phyloP scores from a whole-genome alignment of 2,329 filamentous ascomycete genomes.

The Xylariaceae sp. region DNA sequence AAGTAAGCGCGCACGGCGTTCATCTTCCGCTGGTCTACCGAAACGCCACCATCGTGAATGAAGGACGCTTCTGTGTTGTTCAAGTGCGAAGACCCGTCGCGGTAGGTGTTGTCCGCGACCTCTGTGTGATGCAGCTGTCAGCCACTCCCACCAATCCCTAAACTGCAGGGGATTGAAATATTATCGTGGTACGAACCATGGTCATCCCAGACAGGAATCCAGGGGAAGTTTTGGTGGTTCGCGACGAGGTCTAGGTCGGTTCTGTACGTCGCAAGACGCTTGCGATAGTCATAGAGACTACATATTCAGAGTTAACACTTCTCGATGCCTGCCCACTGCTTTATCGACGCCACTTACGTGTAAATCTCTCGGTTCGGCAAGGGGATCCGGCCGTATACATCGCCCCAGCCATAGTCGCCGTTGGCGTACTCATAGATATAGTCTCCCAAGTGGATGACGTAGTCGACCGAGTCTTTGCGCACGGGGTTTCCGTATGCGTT shows the following conservation, averaged over 20 bases:
- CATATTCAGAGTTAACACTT: too few species aligned
- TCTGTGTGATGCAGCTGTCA: constrained; percentile 34
- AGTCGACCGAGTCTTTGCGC: constrained; percentile 55
- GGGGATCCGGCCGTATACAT: constrained; percentile 46
- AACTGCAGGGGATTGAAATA: too few species aligned
- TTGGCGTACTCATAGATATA: constrained; percentile 39
- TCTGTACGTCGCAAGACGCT: constrained; percentile 51
- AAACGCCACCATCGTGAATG: constrained; percentile 52
- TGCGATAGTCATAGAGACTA: constrained; percentile 54
- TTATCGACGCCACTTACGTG: too few species aligned
- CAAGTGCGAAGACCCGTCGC: constrained; percentile 52
- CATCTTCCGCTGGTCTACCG: constrained; percentile 66
- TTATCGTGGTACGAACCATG: constrained; percentile 41
- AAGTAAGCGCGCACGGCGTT: constrained; percentile 67
- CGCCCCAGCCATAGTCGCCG: constrained; percentile 44
- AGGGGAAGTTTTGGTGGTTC: constrained; percentile 52
- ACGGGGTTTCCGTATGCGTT: constrained; percentile 55
- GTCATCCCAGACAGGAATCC: constrained; percentile 62
- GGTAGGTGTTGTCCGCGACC: constrained; percentile 60
- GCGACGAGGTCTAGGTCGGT: constrained; percentile 55
- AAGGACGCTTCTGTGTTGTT: constrained; percentile 65
- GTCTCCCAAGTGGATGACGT: constrained; percentile 54
- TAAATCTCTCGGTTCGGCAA: constrained; percentile 47
- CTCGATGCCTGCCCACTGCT: too few species aligned
- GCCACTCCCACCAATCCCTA: too few species aligned